Conservation (phyloP, 2,329 filamentous ascomycete genomes). For the Colletotrichum sp. region DNA sequence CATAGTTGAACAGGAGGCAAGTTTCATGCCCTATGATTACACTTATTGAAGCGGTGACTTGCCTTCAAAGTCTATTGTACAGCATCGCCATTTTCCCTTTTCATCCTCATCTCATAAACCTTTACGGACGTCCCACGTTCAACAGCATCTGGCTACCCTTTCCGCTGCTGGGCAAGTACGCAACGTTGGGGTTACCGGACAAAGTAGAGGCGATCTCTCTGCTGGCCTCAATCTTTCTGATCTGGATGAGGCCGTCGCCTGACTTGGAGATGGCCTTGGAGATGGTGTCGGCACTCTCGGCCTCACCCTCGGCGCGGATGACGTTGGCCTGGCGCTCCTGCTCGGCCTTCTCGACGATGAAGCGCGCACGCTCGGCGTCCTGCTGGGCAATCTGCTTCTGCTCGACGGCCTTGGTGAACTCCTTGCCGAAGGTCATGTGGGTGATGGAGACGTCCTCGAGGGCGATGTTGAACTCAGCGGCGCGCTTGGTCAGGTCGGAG, state of each 20-base stretch:
- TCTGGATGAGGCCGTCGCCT: slow-evolving; percentile 93
- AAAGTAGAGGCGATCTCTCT: slow-evolving; percentile 94
- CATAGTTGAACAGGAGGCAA: slow-evolving; percentile 9
- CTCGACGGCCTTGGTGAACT: slow-evolving; percentile 98
- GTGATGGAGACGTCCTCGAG: slow-evolving; percentile 99
- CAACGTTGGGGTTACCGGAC: slow-evolving; percentile 90
- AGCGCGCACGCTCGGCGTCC: slow-evolving; percentile 94
- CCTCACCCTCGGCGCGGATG: slow-evolving; percentile 97
- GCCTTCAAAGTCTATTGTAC: slow-evolving; percentile 22
- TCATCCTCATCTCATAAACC: background rate
- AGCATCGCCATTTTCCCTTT: slow-evolving; percentile 7
- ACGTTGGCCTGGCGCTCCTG: slow-evolving; percentile 99
- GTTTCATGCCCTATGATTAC: slow-evolving; percentile 23
- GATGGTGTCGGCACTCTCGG: slow-evolving; percentile 95
- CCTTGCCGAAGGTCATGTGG: slow-evolving; percentile 99
- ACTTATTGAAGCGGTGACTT: slow-evolving; percentile 30
- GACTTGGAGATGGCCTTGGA: slow-evolving; percentile 90
- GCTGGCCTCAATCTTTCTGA: slow-evolving; percentile 95
- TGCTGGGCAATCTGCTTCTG: slow-evolving; percentile 99
- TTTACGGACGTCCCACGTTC: slow-evolving; percentile 52
- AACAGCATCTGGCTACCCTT: slow-evolving; percentile 64
- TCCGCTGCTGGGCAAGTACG: slow-evolving; percentile 81
- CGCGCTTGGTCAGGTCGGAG: slow-evolving; percentile 87
- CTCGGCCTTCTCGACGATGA: slow-evolving; percentile 98
- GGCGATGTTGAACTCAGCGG: slow-evolving; percentile 97